These are phyloP conservation scores for Suillus bovinus DNA, from an alignment of 768 basidiomycete species.

Conservation along the genomic window DNA sequence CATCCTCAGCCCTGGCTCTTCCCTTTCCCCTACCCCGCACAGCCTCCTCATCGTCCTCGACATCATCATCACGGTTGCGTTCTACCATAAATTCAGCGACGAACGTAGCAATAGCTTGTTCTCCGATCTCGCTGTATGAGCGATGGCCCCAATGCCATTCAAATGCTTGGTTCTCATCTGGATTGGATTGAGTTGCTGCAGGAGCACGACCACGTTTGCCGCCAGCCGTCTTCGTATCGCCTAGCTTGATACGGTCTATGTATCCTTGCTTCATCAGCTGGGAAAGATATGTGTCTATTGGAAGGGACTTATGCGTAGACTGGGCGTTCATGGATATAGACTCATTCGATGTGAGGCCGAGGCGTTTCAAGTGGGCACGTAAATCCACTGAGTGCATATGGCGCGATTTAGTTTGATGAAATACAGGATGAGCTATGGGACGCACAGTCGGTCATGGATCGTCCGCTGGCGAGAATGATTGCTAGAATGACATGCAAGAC, in stretches of 20 bases:
- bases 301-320: conserved; percentile 49
- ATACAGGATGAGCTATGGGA: conserved; percentile 4
- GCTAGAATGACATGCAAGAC: conserved; percentile 81
- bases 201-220: conserved; percentile 56
- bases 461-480: conserved; percentile 80
- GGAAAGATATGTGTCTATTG: conserved; percentile 67
- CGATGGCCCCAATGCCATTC: conserved; percentile 90
- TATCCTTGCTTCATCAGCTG: conserved; percentile 71
- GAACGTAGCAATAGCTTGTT: conserved; percentile 71
- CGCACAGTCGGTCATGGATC: conserved; percentile 71
- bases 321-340: conserved; percentile 52
- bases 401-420: not conserved
- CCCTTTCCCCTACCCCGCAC: conserved; percentile 19
- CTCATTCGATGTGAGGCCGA: conserved; percentile 56
- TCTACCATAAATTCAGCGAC: conserved; percentile 79
- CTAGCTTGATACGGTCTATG: conserved; percentile 65
- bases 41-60: conserved; percentile 33
- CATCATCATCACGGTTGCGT: conserved; percentile 28
- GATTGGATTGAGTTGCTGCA: conserved; percentile 39
- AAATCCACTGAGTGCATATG: conserved; percentile 62
- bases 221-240: conserved; percentile 45
- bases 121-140: conserved; percentile 81
- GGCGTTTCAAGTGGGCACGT: conserved; percentile 63
- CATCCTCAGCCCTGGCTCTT: conserved; percentile 17
- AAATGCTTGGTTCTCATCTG: conserved; percentile 35